A percentile compares a stretch with the other conserved stretches of the same genome.
These are phyloP conservation scores for Russula vinacea DNA, from an alignment of 768 basidiomycete genomes.

Conservation along the genomic window DNA sequence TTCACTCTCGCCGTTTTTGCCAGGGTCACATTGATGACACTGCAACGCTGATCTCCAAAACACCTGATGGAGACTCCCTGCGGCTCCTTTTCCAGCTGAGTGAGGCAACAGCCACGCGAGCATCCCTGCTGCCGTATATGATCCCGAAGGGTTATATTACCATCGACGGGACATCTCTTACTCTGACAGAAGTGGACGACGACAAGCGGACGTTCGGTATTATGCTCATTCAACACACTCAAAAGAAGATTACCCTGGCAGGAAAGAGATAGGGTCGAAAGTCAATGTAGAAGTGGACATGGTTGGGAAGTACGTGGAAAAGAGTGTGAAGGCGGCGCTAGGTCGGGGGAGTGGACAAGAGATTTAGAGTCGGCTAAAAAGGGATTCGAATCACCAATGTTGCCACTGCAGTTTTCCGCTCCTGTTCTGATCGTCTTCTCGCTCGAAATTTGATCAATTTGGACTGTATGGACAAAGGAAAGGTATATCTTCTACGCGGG, in stretches of 20 bases:
- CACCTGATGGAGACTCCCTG: constrained; percentile 82
- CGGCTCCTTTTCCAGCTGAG: constrained; percentile 78
- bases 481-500: constrained; percentile 17
- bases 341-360: constrained; percentile 51
- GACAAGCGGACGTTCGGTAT: constrained; percentile 64
- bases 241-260: constrained; percentile 78
- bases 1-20: background rate
- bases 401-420: background rate
- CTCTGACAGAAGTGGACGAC: constrained; percentile 77
- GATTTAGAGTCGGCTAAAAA: constrained; percentile 44
- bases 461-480: constrained; percentile 29
- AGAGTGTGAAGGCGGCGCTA: constrained; percentile 71
- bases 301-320: constrained; percentile 88
- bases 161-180: constrained; percentile 92
- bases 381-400: constrained; percentile 33
- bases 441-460: background rate
- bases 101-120: constrained; percentile 52
- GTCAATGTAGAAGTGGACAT: constrained; percentile 97
- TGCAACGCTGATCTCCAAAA: constrained; percentile 64
- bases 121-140: constrained; percentile 73
- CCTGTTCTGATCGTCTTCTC: background rate
- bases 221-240: constrained; percentile 96
- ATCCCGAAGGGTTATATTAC: constrained; percentile 94
- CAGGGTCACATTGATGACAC: constrained; percentile 95
- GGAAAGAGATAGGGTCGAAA: constrained; percentile 69